Evolutionary conservation across 1,139 yeast genomes (phyloP).

Genomic region (Diutina mesorugosa): DNA sequence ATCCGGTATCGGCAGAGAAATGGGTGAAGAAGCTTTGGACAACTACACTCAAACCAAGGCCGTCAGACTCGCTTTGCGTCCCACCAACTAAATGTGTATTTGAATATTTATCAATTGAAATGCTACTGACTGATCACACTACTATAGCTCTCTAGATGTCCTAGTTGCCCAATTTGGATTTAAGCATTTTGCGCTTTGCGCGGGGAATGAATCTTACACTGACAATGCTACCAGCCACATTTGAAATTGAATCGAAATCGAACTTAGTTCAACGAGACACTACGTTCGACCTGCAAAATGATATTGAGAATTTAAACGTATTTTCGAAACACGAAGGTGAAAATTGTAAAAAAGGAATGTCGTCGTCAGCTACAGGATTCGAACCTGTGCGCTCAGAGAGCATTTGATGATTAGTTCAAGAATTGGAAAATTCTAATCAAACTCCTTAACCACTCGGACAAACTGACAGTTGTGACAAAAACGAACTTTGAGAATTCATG

Average conservation of each 20-base stretch:
- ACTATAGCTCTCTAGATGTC: neutral
- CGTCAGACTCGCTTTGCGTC: constrained; percentile 37
- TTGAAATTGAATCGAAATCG: too few relatives aligned
- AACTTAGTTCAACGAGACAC: too few relatives aligned
- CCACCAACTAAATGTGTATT: neutral
- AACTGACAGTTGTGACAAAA: neutral
- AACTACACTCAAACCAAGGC: constrained; percentile 78
- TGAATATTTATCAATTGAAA: neutral
- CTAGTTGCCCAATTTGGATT: neutral
- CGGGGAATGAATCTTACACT: neutral
- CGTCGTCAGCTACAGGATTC: neutral
- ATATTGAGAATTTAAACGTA: too few relatives aligned
- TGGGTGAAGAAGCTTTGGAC: constrained; percentile 76
- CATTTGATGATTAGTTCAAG: neutral
- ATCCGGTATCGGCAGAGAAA: constrained; percentile 88
- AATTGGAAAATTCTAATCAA: neutral
- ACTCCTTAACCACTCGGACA: neutral
- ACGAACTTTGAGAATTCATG: too few relatives aligned
- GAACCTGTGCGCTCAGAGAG: neutral
- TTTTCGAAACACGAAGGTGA: too few relatives aligned
- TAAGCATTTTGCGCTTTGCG: neutral
- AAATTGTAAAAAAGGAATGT: neutral
- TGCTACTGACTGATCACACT: neutral
- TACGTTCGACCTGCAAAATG: too few relatives aligned
- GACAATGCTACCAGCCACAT: too few relatives aligned